phyloP scores from a whole-genome alignment of 2,329 filamentous ascomycete species.

The Sporothrix euskadiensis region DNA sequence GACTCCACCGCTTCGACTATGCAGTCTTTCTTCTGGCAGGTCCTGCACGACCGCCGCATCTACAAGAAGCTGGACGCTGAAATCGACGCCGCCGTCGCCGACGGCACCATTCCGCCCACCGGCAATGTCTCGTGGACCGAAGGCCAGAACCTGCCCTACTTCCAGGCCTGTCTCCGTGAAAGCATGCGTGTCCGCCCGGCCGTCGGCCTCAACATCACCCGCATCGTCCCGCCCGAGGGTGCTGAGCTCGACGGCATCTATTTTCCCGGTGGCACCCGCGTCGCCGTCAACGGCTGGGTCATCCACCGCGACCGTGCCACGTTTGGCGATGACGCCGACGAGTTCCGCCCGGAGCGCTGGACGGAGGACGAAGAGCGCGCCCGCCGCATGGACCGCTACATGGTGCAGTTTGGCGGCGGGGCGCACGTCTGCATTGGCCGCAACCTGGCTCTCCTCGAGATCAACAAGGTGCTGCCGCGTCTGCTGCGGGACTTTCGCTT shows the following conservation, averaged over 20 bases:
- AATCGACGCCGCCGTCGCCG: conserved; percentile 45
- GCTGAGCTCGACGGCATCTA: conserved; percentile 53
- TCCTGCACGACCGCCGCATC: conserved; percentile 48
- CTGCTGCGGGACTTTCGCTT: conserved; percentile 57
- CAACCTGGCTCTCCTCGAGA: conserved; percentile 57
- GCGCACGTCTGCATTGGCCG: conserved; percentile 57
- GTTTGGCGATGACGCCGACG: conserved; percentile 55
- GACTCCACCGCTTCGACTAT: conserved; percentile 62
- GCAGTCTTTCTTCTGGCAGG: conserved; percentile 57
- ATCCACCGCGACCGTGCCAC: conserved; percentile 50
- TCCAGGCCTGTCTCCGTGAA: conserved; percentile 60
- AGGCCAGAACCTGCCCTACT: conserved; percentile 52
- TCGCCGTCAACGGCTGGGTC: conserved; percentile 58
- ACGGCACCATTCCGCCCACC: conserved; percentile 40
- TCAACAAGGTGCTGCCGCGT: conserved; percentile 60
- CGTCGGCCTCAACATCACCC: conserved; percentile 56
- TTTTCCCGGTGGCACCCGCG: conserved; percentile 53
- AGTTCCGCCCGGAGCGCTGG: conserved; percentile 58
- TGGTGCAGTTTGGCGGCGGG: conserved; percentile 60
- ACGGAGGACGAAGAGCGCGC: conserved; percentile 48
- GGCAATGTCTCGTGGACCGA: conserved; percentile 52
- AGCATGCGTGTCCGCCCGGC: conserved; percentile 58
- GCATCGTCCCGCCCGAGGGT: conserved; percentile 53
- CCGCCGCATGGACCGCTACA: conserved; percentile 54
- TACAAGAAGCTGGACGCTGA: conserved; percentile 47